These are phyloP conservation scores for Ascochyta pisi DNA, from an alignment of 2,329 filamentous ascomycete species.

Conservation along the genomic window DNA sequence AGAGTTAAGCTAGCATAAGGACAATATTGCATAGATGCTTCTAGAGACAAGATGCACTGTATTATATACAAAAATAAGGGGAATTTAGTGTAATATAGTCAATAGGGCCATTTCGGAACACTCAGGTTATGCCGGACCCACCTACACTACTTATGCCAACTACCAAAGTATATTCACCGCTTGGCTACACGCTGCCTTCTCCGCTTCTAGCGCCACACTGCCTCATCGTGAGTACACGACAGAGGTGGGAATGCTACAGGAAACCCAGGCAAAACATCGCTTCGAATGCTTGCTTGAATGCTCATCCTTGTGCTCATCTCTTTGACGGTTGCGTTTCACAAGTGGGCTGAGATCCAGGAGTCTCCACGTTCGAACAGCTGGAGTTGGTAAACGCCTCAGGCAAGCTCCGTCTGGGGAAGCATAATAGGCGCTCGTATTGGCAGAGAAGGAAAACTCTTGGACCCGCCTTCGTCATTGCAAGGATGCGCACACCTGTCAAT, in stretches of 20 bases:
- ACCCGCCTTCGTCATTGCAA: slow-evolving; percentile 3
- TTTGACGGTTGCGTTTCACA: slow-evolving; percentile 12
- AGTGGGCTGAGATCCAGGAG: slow-evolving; percentile 24
- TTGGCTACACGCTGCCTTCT: slow-evolving; percentile 6
- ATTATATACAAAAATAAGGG: too few species aligned
- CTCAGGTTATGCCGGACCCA: too few species aligned
- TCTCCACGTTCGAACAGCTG: slow-evolving; percentile 13
- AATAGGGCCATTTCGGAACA: too few species aligned
- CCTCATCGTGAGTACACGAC: not conserved
- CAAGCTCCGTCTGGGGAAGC: slow-evolving; percentile 15
- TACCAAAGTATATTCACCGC: slow-evolving; percentile 2
- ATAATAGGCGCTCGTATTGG: slow-evolving; percentile 2
- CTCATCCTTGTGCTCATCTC: slow-evolving; percentile 3
- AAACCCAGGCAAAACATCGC: slow-evolving; percentile 20
- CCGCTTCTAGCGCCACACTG: slow-evolving; percentile 5
- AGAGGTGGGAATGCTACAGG: slow-evolving; percentile 7
- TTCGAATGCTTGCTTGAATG: slow-evolving; percentile 10
- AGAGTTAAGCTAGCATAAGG: too few species aligned
- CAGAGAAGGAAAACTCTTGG: not conserved
- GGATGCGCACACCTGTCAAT: slow-evolving; percentile 18
- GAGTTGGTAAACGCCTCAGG: slow-evolving; percentile 16
- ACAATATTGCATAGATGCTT: too few species aligned
- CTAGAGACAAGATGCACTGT: too few species aligned
- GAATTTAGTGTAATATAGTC: too few species aligned
- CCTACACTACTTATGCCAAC: too few species aligned